Percentiles rank a stretch among this genome's conserved stretches.
Conservation (phyloP, 306 rosid genomes). For the Astragalus membranaceus region DNA sequence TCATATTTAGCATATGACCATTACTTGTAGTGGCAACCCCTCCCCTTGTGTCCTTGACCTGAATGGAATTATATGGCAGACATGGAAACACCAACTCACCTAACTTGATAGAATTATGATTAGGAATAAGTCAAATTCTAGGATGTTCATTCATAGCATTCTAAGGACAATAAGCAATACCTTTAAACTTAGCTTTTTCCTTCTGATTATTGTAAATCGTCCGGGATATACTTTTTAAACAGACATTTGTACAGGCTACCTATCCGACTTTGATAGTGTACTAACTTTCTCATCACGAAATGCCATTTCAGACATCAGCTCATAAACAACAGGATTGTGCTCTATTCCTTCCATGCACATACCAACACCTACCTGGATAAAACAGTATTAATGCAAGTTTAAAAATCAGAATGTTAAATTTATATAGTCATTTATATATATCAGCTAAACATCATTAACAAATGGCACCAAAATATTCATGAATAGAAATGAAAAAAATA, state of each 20-base stretch:
- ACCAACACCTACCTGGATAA: slow-evolving; percentile 84
- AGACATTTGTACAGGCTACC: not conserved
- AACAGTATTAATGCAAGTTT: not conserved
- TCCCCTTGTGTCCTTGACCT: not conserved
- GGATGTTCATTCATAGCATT: too few relatives aligned
- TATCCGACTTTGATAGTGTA: slow-evolving; percentile 1
- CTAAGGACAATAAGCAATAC: too few relatives aligned
- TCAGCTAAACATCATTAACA: slow-evolving; percentile 21
- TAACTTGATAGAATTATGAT: too few relatives aligned
- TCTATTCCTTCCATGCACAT: slow-evolving; percentile 99
- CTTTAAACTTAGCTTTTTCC: too few relatives aligned
- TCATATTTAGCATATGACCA: not conserved
- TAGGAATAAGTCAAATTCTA: too few relatives aligned
- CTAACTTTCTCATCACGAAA: not conserved
- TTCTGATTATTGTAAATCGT: too few relatives aligned
- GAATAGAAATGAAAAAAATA: not conserved
- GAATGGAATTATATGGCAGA: too few relatives aligned
- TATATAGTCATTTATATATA: not conserved
- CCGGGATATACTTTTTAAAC: too few relatives aligned
- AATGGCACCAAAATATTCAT: slow-evolving; percentile 12
- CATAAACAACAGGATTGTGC: slow-evolving; percentile 82
- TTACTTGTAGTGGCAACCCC: not conserved
- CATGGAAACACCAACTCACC: too few relatives aligned
- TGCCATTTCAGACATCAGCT: slow-evolving; percentile 57
- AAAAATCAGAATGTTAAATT: slow-evolving; percentile 5